Base-by-base conservation (phyloP, 1,284 basidiomycete species). In the Neolentinus lepideus region DNA sequence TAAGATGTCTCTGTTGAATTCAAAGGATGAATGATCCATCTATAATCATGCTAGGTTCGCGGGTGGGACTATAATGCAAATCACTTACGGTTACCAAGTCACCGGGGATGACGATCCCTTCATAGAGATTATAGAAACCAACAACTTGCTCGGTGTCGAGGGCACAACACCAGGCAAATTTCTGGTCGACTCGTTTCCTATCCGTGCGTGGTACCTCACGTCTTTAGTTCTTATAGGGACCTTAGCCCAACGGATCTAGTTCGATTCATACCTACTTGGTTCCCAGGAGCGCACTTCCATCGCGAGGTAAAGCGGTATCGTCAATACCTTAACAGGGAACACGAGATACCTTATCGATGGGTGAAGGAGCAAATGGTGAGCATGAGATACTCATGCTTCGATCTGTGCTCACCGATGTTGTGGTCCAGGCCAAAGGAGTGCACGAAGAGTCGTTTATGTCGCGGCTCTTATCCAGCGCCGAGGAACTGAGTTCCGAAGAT, bases 41-140 rank as follows among this genome's bases (percentile, higher is more conserved):
- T 19, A 26, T 29, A 16, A 24, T 16, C 25, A n/a, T 11, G 12
- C 8, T 25, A 50, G 47, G 27, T 14, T 16, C 24, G n/a, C 47
- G 6, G 47, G 10, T 25, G 58, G 67, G 3, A 66, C 68, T 47
- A 69, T 73, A 19, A 60, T 73, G 10, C 64, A 61, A 52, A 63
- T 74, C n/a, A 56, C 67, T 1, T 67, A 74, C 54, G 72, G 72
- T 6, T 72, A 74, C 62, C 59, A 62, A 22, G 66, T 67, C 25
- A 61, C 62, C 33, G 58, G 63, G 6, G 63, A 64, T 22, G 59
- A 65, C 2, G 72, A 75, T 50, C 38, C 57, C 3, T 59, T 71
- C 38, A 62, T 74, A 31, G 59, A 66, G 25, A 52, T 66, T 3
- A 69, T 68, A 12, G 67, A 72, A 45, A 58, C 58, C 9, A 66